These are phyloP conservation scores for Calonectria naviculata DNA, from an alignment of 2,329 filamentous ascomycete species.

Conservation along the genomic window DNA sequence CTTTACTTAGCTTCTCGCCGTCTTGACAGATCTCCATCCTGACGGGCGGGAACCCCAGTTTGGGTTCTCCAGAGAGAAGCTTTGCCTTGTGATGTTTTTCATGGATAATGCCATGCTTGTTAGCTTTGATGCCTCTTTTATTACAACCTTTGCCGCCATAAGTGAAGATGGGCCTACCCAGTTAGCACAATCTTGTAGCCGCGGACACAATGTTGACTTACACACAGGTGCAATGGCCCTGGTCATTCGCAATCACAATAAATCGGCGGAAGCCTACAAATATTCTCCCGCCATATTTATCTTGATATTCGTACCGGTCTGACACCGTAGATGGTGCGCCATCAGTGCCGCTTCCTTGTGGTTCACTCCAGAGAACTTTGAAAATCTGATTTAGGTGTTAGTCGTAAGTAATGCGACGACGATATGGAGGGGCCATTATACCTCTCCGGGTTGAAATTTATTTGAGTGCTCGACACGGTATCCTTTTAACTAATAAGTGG, in stretches of 20 bases:
- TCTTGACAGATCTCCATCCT: constrained; percentile 54
- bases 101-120: constrained; percentile 65
- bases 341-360: constrained; percentile 52
- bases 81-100: constrained; percentile 46
- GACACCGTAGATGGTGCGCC: constrained; percentile 43
- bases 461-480: constrained; percentile 52
- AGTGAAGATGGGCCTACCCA: constrained; percentile 63
- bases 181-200: constrained; percentile 16
- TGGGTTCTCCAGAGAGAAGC: constrained; percentile 54
- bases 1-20: constrained; percentile 57
- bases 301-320: constrained; percentile 47
- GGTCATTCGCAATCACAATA: constrained; percentile 62
- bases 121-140: constrained; percentile 63
- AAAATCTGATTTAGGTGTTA: constrained; percentile 55
- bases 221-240: constrained; percentile 67
- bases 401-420: not conserved
- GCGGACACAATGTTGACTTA: constrained; percentile 47
- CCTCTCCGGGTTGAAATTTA: constrained; percentile 55
- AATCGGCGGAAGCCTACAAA: constrained; percentile 65
- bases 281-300: constrained; percentile 51
- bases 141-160: constrained; percentile 64
- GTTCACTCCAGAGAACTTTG: constrained; percentile 67
- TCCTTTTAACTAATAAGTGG: constrained; percentile 44
- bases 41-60: constrained; percentile 60
- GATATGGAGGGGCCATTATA: constrained; percentile 26